Evolutionary conservation across 257 asterid genomes (phyloP).

Genomic region (Striga asiatica): DNA sequence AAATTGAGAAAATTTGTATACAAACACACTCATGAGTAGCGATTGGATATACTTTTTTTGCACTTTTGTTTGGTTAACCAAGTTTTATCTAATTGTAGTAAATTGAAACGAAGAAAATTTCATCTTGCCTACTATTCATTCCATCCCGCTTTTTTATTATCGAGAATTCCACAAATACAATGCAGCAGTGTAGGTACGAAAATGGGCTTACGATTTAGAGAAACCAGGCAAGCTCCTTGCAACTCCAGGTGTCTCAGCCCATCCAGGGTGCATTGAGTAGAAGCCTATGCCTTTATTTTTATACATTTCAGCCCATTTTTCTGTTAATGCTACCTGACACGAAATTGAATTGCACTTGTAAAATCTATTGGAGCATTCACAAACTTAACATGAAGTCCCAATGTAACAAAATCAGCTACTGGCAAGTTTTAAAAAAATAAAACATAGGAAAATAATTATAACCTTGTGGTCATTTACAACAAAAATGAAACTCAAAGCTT

Average conservation of each 20-base stretch:
- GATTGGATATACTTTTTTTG: background rate
- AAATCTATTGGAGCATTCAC: background rate
- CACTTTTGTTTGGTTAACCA: too few species aligned
- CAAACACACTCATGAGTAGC: too few species aligned
- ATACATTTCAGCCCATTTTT: slow-evolving; percentile 73
- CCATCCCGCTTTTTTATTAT: too few species aligned
- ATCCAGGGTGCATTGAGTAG: slow-evolving; percentile 97
- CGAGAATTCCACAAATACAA: background rate
- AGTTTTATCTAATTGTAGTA: too few species aligned
- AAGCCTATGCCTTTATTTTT: slow-evolving; percentile 57
- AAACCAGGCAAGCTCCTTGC: slow-evolving; percentile 63
- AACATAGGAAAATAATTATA: too few species aligned
- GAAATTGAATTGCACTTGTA: background rate
- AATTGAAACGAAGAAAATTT: too few species aligned
- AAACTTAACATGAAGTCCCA: background rate
- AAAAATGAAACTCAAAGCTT: too few species aligned
- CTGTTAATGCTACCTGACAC: slow-evolving; percentile 76
- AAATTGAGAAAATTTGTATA: too few species aligned
- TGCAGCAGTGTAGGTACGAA: background rate
- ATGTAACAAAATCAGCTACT: too few species aligned
- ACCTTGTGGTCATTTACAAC: too few species aligned
- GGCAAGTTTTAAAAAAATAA: too few species aligned
- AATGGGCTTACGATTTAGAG: slow-evolving; percentile 41
- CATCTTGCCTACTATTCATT: too few species aligned
- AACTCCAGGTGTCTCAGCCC: slow-evolving; percentile 99